These are phyloP conservation scores for Blastobotrys peoriensis DNA, from an alignment of 805 yeast species.

Conservation along the genomic window DNA sequence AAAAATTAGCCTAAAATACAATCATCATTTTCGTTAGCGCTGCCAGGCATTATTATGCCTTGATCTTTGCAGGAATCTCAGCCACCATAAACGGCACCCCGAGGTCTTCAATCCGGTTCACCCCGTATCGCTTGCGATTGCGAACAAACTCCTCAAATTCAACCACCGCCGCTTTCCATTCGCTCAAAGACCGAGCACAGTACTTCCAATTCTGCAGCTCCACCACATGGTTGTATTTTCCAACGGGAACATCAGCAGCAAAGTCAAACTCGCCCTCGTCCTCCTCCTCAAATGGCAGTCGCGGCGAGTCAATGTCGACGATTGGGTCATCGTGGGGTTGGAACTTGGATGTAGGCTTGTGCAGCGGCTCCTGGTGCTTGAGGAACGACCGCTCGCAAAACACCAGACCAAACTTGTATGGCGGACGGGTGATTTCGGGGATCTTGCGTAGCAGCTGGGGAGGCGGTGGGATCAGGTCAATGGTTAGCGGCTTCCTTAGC, in stretches of 20 bases:
- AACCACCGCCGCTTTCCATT: slow-evolving; percentile 32
- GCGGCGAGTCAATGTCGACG: slow-evolving; percentile 6
- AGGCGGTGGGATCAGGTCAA: slow-evolving; percentile 25
- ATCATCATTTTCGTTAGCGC: too few relatives aligned
- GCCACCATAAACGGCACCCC: slow-evolving; percentile 34
- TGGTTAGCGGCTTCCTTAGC: slow-evolving; percentile 14
- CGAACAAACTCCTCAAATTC: slow-evolving; percentile 34
- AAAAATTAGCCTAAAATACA: not conserved
- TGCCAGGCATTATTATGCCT: too few relatives aligned
- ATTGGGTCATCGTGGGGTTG: not conserved
- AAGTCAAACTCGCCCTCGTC: slow-evolving; percentile 5
- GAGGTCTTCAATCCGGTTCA: slow-evolving; percentile 24
- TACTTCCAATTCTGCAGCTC: slow-evolving; percentile 31
- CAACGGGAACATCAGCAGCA: slow-evolving; percentile 8
- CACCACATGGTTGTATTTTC: slow-evolving; percentile 7
- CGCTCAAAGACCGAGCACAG: slow-evolving; percentile 34
- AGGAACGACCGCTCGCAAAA: slow-evolving; percentile 13
- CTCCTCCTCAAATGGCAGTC: slow-evolving; percentile 17
- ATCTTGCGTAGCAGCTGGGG: slow-evolving; percentile 24
- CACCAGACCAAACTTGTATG: slow-evolving; percentile 25
- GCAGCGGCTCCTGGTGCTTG: slow-evolving; percentile 9
- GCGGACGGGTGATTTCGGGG: slow-evolving; percentile 28
- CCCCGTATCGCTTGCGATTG: slow-evolving; percentile 22
- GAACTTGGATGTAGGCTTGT: not conserved
- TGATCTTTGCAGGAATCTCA: slow-evolving; percentile 27